Evolutionary conservation across 2,329 filamentous ascomycete genomes (phyloP), one percentile per base, ranked within the genome.

Genomic region (Diaporthe longicolla): DNA sequence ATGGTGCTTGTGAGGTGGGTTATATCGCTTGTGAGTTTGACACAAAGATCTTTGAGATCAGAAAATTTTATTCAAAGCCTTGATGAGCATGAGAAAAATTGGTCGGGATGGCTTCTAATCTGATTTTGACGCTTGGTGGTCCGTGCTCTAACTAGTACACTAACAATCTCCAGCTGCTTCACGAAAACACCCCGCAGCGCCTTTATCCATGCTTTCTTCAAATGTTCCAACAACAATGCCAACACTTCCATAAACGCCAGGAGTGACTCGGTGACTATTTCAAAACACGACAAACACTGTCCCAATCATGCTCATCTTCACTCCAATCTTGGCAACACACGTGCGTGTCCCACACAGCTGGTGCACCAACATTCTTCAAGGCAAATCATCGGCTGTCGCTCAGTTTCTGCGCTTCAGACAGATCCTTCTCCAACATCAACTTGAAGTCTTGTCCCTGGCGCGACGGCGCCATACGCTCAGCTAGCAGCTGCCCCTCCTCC

Each of bases 61-160:
- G 48, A 71, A 61, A 37, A 61, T 61, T 71, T 24, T 0, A 19
- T 19, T 19, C 40, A 43, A 15, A 17, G 40, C 40, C 40, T 48
- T 48, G 19, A 6, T 9, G 19, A 15, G 1, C 6, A 21, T 19
- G n/a, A 21, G 43, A 71, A 71, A 71, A 59, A 21, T 50, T 32
- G 55, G 66, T 24, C 66, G 21, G 66, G 54, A 70, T 58, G 19
- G 66, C 66, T 58, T 58, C 66, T 40, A 70, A 35, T 13, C 11
- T 32, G 26, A 9, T 65, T 32, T 48, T 50, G 29, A 9, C 54
- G 35, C 29, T 24, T 48, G 52, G 54, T 59, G 52, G 69, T 40
- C 69, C 57, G 69, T 71, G 68, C 50, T 2, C 48, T 24, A 6
- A 17, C 15, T 19, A 26, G 10, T 17, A 37, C 45, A 52, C 29